Conservation (phyloP, 306 rosid species). For the Acacia crassicarpa region DNA sequence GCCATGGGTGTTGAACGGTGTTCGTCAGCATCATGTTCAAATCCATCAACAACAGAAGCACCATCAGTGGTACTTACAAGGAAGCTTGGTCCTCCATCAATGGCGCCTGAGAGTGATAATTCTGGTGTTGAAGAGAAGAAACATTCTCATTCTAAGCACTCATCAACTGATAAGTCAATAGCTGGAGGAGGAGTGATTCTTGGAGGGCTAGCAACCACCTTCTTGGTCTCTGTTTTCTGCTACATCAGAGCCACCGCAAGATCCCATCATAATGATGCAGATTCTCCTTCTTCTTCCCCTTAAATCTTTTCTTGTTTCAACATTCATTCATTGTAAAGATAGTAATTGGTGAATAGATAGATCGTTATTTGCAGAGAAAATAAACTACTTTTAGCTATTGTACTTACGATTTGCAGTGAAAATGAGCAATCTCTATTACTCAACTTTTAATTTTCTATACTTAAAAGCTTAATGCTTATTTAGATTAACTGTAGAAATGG, state of each 20-base stretch:
- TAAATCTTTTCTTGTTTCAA: background rate
- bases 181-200: constrained; percentile 84
- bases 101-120: constrained; percentile 28
- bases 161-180: constrained; percentile 62
- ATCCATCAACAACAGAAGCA: constrained; percentile 24
- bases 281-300: background rate
- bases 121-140: constrained; percentile 26
- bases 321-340: constrained; percentile 21
- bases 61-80: constrained; percentile 33
- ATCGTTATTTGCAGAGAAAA: background rate
- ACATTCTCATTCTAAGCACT: constrained; percentile 20
- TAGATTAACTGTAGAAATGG: too few relatives aligned
- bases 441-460: background rate
- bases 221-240: constrained; percentile 65
- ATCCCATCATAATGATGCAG: constrained; percentile 31
- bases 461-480: too few relatives aligned
- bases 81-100: constrained; percentile 63
- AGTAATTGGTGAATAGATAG: background rate
- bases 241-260: constrained; percentile 78
- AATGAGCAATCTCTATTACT: background rate
- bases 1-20: constrained; percentile 15
- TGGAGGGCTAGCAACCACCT: constrained; percentile 84
- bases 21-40: constrained; percentile 18
- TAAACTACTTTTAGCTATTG: background rate
- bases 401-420: background rate